A percentile compares a stretch with the other conserved stretches of the same genome.
phyloP scores from a whole-genome alignment of 2,329 filamentous ascomycete species.

The Aspergillus novofumigatus region DNA sequence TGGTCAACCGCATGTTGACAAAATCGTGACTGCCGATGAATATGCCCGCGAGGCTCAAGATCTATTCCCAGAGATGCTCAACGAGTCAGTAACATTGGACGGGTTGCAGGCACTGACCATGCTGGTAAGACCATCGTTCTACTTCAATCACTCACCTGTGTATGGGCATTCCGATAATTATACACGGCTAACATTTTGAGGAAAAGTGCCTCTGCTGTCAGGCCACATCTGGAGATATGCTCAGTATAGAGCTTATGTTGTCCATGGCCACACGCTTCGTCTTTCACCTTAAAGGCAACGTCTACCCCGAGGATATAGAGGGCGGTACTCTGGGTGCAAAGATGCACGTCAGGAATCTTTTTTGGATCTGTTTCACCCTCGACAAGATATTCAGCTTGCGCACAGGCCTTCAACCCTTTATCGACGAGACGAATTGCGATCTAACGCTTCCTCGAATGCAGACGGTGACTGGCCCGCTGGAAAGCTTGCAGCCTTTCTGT shows the following conservation, averaged over 20 bases:
- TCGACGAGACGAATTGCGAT: constrained; percentile 7
- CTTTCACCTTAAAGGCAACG: constrained; percentile 9
- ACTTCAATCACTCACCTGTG: neutral
- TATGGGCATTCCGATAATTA: neutral
- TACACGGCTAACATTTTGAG: neutral
- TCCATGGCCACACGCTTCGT: constrained; percentile 5
- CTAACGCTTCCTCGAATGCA: constrained; percentile 1
- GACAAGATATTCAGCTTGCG: constrained; percentile 7
- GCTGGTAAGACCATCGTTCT: constrained; percentile 4
- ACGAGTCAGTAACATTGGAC: constrained; percentile 5
- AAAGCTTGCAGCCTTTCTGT: too few species aligned
- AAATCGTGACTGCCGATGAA: neutral
- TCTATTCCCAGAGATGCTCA: neutral
- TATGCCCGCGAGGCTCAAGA: constrained; percentile 1
- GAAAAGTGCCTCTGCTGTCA: neutral
- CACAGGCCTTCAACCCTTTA: constrained; percentile 5
- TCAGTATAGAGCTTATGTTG: neutral
- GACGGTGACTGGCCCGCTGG: too few species aligned
- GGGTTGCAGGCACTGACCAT: constrained; percentile 9
- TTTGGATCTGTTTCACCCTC: constrained; percentile 8
- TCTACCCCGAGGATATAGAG: neutral
- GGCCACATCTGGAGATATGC: neutral
- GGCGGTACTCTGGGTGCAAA: neutral
- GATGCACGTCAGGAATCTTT: constrained; percentile 4
- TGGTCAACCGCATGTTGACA: neutral